These are phyloP conservation scores for Ogataea corticis DNA, from an alignment of 805 yeast genomes.

Conservation along the genomic window DNA sequence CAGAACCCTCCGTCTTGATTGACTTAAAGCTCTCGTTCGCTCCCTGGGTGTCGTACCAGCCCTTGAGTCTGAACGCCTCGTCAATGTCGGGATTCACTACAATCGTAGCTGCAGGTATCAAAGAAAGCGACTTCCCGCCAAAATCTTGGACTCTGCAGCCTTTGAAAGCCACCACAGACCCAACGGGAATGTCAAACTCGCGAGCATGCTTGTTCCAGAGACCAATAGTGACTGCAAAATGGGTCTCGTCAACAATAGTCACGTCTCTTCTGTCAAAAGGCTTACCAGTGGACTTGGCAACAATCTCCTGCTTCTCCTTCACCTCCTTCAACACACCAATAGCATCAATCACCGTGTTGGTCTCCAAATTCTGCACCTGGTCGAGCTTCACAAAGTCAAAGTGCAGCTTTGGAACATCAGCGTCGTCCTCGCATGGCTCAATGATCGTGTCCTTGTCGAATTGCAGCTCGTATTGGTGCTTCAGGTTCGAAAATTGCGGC, in stretches of 20 bases:
- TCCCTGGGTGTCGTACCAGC: conserved; percentile 92
- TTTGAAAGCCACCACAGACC: conserved; percentile 87
- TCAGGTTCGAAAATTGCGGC: conserved; percentile 78
- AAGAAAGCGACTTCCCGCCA: conserved; percentile 79
- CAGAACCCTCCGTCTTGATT: conserved; percentile 53
- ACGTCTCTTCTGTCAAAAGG: conserved; percentile 92
- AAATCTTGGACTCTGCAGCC: conserved; percentile 89
- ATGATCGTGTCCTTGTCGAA: conserved; percentile 79
- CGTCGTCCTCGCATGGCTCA: conserved; percentile 58
- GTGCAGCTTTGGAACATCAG: conserved; percentile 74
- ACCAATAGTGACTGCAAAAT: conserved; percentile 73
- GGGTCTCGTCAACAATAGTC: conserved; percentile 80
- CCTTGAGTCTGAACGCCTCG: conserved; percentile 84
- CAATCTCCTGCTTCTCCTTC: conserved; percentile 71
- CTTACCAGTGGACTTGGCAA: conserved; percentile 85
- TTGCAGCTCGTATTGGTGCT: conserved; percentile 84
- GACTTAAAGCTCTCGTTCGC: conserved; percentile 59
- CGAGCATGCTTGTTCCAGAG: conserved; percentile 89
- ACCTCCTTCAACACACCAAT: conserved; percentile 83
- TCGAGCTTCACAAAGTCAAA: conserved; percentile 74
- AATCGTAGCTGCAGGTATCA: conserved; percentile 76
- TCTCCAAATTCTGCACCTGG: conserved; percentile 64
- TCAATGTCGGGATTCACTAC: conserved; percentile 83
- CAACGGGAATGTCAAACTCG: conserved; percentile 70
- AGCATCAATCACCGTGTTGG: conserved; percentile 77